Evolutionary conservation across 257 asterid genomes (phyloP).

Genomic region (Nicotiana paniculata): DNA sequence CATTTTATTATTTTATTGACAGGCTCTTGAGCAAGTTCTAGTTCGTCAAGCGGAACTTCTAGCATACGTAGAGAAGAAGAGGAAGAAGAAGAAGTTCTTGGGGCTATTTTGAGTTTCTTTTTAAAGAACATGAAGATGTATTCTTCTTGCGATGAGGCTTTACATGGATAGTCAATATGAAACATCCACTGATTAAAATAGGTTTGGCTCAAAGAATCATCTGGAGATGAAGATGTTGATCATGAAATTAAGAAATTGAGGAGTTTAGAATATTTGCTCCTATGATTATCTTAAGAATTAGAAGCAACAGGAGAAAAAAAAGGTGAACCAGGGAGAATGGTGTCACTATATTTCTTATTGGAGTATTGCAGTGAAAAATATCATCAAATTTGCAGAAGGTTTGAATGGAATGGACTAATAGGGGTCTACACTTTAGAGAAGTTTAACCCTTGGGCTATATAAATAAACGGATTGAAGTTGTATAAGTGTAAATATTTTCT

Average conservation of each 20-base stretch:
- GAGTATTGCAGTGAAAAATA: neutral
- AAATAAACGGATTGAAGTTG: neutral
- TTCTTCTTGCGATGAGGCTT: neutral
- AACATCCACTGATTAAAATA: neutral
- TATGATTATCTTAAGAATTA: neutral
- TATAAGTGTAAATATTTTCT: neutral
- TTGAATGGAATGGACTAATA: neutral
- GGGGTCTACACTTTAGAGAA: neutral
- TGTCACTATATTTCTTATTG: neutral
- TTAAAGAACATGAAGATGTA: neutral
- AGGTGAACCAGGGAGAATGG: neutral
- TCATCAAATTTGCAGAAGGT: neutral
- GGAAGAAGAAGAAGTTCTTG: constrained; percentile 81
- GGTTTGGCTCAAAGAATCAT: neutral
- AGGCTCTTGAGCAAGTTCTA: constrained; percentile 69
- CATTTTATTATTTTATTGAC: constrained; percentile 8
- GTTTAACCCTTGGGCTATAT: neutral
- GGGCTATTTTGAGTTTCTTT: constrained; percentile 16
- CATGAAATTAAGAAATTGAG: neutral
- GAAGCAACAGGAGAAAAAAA: neutral
- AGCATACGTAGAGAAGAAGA: constrained; percentile 72
- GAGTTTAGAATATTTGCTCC: neutral
- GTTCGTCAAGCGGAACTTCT: constrained; percentile 63
- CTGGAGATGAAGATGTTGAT: neutral
- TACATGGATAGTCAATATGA: neutral